Evolutionary conservation across 2,329 filamentous ascomycete species (phyloP).

Genomic region (Cladosporium austrohemisphaericum): DNA sequence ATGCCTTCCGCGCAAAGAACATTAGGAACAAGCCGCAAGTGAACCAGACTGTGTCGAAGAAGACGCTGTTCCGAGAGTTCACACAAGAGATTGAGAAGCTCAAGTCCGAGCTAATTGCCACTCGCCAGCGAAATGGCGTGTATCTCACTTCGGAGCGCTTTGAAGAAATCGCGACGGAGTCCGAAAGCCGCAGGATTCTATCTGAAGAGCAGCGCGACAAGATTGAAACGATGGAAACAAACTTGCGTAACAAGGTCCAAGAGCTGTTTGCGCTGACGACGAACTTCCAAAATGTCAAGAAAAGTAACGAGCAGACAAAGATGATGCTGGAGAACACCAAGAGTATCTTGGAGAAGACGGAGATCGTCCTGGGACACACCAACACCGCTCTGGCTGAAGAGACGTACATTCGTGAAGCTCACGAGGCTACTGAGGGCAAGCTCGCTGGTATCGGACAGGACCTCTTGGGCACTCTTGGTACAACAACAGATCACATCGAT

Average conservation of each 20-base stretch:
- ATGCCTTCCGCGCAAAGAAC: constrained; percentile 96
- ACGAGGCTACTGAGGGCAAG: constrained; percentile 77
- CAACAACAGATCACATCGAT: constrained; percentile 74
- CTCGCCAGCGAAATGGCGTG: constrained; percentile 88
- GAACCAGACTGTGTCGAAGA: constrained; percentile 89
- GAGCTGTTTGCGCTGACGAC: constrained; percentile 84
- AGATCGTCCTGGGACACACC: constrained; percentile 75
- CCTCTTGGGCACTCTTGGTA: constrained; percentile 72
- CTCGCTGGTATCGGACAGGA: constrained; percentile 69
- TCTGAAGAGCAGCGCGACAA: constrained; percentile 89
- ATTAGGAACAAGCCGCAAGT: constrained; percentile 97
- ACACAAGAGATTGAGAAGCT: constrained; percentile 90
- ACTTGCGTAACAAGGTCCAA: constrained; percentile 87
- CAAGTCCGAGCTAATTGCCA: constrained; percentile 89
- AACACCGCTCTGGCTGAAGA: constrained; percentile 75
- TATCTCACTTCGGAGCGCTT: constrained; percentile 86
- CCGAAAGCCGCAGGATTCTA: constrained; percentile 85
- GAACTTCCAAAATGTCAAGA: constrained; percentile 82
- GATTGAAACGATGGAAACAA: constrained; percentile 86
- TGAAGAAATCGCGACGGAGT: constrained; percentile 87
- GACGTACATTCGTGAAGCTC: constrained; percentile 72
- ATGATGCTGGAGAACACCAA: constrained; percentile 73
- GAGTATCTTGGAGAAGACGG: constrained; percentile 78
- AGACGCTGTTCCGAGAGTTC: constrained; percentile 84
- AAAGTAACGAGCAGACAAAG: constrained; percentile 78